Evolutionary conservation across 2,329 filamentous ascomycete genomes (phyloP), one percentile per base, ranked within the genome.

Genomic region (Lizonia empirigonia): DNA sequence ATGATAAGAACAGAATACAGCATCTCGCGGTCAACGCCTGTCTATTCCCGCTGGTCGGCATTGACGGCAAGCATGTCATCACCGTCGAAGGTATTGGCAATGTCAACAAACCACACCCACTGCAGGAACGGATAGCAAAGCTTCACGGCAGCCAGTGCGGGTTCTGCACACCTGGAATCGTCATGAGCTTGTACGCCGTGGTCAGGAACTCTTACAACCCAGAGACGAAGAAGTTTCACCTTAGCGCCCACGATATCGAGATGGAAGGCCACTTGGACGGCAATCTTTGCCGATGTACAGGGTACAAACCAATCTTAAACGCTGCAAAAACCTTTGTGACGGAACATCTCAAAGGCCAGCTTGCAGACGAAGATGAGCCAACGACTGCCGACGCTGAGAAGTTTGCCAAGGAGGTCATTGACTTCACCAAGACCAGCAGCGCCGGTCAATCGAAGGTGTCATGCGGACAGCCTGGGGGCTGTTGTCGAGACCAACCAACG

Each of bases 1-100:
- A 57, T 32, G 87, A 87, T 67, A 97, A 96, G 13, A 89, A 88
- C 65, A 84, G 88, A 70, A 89, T 97, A 64, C 96, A 96, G 69
- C 92, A 97, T 78, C 89, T 93, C 48, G 94, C 91, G 39, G 90
- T 97, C 45, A 97, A 97, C 69, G 93, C 93, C 18, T 97, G 93
- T 70, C 78, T 97, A 39, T 93, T 93, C 10, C 94, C 93, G 2
- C 80, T 97, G 30, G 88, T 91, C 51, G 95, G 91, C 59, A 82
- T 97, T 36, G 93, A 97, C 73, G 93, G 93, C 38, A 97, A 97
- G 72, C 93, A 97, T 83, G 90, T 97, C 70, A 92, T 97, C 69
- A 97, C 93, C 2, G 86, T 97, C 33, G 93, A 97, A 75, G 93
- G 93, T 6, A 96, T 97, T 62, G 93, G 93, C 13, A 89, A 87